Evolutionary conservation across 2,329 filamentous ascomycete genomes (phyloP).

Genomic region (Cladophialophora yegresii): DNA sequence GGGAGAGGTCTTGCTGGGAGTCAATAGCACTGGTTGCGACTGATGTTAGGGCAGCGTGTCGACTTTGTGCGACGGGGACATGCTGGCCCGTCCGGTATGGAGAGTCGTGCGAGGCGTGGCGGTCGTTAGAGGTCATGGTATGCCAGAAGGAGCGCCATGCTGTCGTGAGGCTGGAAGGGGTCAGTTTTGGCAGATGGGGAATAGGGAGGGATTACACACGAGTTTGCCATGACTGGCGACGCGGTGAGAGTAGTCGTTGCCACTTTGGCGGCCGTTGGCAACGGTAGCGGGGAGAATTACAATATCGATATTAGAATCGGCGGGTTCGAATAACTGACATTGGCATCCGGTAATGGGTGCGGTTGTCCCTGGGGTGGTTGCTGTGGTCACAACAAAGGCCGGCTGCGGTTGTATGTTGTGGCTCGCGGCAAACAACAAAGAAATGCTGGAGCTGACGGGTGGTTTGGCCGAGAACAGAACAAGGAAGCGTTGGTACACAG

Average conservation of each 20-base stretch:
- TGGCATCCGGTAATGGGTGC: background rate
- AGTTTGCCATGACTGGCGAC: constrained; percentile 35
- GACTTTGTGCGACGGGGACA: constrained; percentile 80
- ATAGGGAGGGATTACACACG: constrained; percentile 22
- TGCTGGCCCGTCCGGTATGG: constrained; percentile 89
- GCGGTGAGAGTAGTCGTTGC: constrained; percentile 29
- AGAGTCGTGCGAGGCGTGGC: constrained; percentile 88
- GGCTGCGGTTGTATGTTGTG: background rate
- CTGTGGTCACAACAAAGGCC: constrained; percentile 26
- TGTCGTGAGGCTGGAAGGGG: constrained; percentile 30
- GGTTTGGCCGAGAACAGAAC: constrained; percentile 17
- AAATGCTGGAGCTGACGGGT: constrained; percentile 20
- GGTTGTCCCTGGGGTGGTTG: constrained; percentile 1
- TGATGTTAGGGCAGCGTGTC: constrained; percentile 79
- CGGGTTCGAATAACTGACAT: background rate
- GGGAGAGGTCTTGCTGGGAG: constrained; percentile 80
- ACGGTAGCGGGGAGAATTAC: constrained; percentile 18
- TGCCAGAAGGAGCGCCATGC: constrained; percentile 94
- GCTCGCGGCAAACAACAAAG: constrained; percentile 29
- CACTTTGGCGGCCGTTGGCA: constrained; percentile 30
- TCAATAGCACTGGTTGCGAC: constrained; percentile 83
- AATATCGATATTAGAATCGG: constrained; percentile 20
- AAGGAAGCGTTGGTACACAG: constrained; percentile 19
- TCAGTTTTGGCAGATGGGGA: constrained; percentile 16
- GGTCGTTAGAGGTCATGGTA: constrained; percentile 75